phyloP scores from a whole-genome alignment of 2,329 filamentous ascomycete species.

The Penicillium rolfsii region DNA sequence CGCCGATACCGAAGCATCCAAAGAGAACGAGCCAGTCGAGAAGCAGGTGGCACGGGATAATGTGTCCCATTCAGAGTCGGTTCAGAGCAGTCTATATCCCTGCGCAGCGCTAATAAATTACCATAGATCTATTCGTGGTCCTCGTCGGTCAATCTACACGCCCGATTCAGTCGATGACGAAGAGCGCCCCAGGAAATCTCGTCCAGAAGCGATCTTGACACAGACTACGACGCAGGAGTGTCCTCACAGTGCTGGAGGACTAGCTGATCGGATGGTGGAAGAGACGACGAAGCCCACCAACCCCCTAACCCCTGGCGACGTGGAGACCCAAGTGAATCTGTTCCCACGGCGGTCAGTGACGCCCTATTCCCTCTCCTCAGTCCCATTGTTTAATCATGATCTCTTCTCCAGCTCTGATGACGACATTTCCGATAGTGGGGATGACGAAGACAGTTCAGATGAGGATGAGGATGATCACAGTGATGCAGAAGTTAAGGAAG shows the following conservation, averaged over 20 bases:
- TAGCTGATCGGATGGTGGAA: no score
- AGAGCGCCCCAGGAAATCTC: neutral
- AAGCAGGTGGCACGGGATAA: neutral
- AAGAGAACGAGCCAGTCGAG: neutral
- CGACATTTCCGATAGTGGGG: neutral
- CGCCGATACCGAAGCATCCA: neutral
- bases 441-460: neutral
- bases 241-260: neutral
- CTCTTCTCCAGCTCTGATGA: neutral
- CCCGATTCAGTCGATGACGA: neutral
- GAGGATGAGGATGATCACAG: neutral
- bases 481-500: neutral
- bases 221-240: neutral
- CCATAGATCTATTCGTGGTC: neutral
- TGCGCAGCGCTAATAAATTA: neutral
- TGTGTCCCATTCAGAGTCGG: neutral
- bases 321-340: neutral
- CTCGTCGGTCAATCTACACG: constrained; percentile 2
- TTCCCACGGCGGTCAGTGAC: neutral
- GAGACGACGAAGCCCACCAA: neutral
- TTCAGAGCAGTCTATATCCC: neutral
- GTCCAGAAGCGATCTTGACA: neutral
- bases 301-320: neutral
- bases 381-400: neutral
- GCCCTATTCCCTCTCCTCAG: neutral